Evolutionary conservation across 208 protist genomes (phyloP).

Genomic region (Endotrypanum monterogeii): DNA sequence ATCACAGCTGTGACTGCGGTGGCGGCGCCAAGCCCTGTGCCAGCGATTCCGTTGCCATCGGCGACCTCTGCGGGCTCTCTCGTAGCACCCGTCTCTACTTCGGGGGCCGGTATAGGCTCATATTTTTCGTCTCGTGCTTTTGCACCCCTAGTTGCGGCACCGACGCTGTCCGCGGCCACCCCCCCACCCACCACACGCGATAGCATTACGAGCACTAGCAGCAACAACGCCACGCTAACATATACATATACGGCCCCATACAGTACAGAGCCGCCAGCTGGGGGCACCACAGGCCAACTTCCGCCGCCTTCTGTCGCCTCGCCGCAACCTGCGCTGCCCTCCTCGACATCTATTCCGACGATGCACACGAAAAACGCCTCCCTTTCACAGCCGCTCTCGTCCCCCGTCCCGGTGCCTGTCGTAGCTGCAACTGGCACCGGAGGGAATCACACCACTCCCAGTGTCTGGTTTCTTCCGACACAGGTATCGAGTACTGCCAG

Average conservation of each 20-base stretch:
- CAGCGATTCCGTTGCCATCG: neutral
- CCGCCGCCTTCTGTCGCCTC: neutral
- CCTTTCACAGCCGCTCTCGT: neutral
- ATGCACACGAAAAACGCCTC: neutral
- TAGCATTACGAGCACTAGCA: conserved; percentile 16
- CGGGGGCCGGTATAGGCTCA: conserved; percentile 10
- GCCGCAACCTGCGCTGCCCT: neutral
- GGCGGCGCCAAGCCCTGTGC: neutral
- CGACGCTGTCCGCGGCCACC: neutral
- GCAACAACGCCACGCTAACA: neutral
- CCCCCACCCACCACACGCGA: conserved; percentile 14
- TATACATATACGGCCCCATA: neutral
- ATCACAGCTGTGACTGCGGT: neutral
- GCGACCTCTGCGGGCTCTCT: neutral
- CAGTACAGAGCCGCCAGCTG: neutral
- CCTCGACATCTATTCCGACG: neutral
- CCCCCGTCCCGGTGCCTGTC: neutral
- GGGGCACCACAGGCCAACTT: neutral
- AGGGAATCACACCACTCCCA: neutral
- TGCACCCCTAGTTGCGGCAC: neutral
- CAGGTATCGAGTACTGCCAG: neutral
- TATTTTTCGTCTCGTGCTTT: conserved; percentile 20
- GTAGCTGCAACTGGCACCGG: neutral
- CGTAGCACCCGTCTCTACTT: neutral
- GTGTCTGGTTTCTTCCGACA: neutral